Evolutionary conservation across 2,329 filamentous ascomycete genomes (phyloP).

Genomic region (Penicillium sp.): DNA sequence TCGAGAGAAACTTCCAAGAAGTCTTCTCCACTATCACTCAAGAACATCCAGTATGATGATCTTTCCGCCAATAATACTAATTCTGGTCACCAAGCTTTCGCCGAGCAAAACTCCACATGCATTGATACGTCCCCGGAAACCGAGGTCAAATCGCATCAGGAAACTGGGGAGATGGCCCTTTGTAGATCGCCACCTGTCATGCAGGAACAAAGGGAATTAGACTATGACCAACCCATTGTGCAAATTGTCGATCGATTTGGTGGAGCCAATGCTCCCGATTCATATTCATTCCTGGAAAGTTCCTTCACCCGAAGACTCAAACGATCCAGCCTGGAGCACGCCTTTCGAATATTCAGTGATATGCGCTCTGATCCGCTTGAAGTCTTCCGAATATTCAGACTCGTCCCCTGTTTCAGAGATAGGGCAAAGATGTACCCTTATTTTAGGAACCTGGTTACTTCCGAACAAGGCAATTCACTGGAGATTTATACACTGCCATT

Average conservation of each 20-base stretch:
- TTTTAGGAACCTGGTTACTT: conserved; percentile 40
- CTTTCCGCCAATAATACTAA: not conserved
- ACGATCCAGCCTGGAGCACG: conserved; percentile 62
- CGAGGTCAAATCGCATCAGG: not conserved
- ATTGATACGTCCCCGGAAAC: not conserved
- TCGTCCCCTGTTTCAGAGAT: conserved; percentile 60
- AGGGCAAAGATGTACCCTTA: conserved; percentile 39
- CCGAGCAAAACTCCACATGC: not conserved
- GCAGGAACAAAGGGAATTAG: not conserved
- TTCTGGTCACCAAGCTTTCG: not conserved
- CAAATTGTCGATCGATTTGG: not conserved
- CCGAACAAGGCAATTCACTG: conserved; percentile 49
- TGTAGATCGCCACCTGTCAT: not conserved
- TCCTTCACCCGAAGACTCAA: conserved; percentile 71
- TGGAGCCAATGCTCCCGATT: not conserved
- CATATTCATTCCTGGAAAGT: conserved; percentile 60
- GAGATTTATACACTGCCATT: conserved; percentile 61
- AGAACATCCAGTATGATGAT: not conserved
- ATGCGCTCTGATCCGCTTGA: conserved; percentile 47
- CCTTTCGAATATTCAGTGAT: conserved; percentile 54
- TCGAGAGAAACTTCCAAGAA: not conserved
- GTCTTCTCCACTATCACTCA: not conserved
- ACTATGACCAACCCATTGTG: not conserved
- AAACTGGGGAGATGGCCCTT: not conserved
- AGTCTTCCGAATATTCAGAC: conserved; percentile 63